Evolutionary conservation across 768 basidiomycete genomes (phyloP).

Genomic region (Multifurca ochricompacta): DNA sequence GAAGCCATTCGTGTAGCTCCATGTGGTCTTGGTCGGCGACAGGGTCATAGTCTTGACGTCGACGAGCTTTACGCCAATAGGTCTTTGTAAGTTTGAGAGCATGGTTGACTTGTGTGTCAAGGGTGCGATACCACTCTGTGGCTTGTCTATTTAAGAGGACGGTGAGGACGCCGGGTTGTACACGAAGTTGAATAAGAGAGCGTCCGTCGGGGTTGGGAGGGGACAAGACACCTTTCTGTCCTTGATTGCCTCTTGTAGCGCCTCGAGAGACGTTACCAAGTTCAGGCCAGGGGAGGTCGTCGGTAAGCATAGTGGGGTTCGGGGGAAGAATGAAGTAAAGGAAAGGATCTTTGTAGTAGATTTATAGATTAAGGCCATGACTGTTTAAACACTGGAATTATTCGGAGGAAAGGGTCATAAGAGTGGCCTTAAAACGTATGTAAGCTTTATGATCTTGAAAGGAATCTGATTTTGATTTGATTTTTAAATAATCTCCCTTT

Average conservation of each 20-base stretch:
- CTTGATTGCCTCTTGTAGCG: slow-evolving; percentile 79
- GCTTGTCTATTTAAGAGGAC: slow-evolving; percentile 67
- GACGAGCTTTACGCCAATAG: slow-evolving; percentile 68
- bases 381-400: too few species aligned
- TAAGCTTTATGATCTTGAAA: slow-evolving; percentile 3
- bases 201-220: slow-evolving; percentile 69
- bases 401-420: background rate
- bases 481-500: background rate
- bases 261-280: slow-evolving; percentile 79
- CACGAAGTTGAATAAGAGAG: slow-evolving; percentile 67
- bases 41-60: slow-evolving; percentile 79
- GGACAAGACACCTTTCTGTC: slow-evolving; percentile 72
- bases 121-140: slow-evolving; percentile 75
- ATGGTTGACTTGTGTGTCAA: slow-evolving; percentile 71
- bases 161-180: slow-evolving; percentile 75
- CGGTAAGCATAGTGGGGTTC: slow-evolving; percentile 36
- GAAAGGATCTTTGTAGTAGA: background rate
- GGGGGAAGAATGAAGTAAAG: slow-evolving; percentile 8
- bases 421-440: background rate
- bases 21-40: slow-evolving; percentile 84
- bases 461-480: background rate
- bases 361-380: slow-evolving; percentile 10
- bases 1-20: slow-evolving; percentile 83
- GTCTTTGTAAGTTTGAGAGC: slow-evolving; percentile 81
- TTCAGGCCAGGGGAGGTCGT: slow-evolving; percentile 84